A percentile compares a stretch with the other conserved stretches of the same genome.
phyloP scores from a whole-genome alignment of 2,329 filamentous ascomycete genomes.

The Colletotrichum kahawae region DNA sequence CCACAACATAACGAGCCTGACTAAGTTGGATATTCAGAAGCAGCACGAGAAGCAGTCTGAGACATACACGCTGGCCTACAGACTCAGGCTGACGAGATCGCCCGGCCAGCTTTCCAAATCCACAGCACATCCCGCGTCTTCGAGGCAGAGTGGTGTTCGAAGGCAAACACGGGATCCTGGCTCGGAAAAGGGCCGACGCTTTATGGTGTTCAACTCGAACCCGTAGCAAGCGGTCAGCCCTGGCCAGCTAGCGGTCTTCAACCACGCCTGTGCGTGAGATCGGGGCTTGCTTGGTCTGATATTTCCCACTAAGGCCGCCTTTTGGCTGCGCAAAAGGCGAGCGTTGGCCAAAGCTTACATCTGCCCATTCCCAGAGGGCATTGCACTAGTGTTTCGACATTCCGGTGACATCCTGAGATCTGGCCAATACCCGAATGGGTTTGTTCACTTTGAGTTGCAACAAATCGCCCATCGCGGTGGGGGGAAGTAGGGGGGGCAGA shows the following conservation, averaged over 20 bases:
- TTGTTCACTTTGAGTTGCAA: slow-evolving; percentile 19
- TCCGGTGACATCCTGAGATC: slow-evolving; percentile 15
- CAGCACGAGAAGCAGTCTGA: not conserved
- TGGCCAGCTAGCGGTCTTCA: slow-evolving; percentile 2
- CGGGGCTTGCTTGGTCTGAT: not conserved
- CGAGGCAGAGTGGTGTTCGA: slow-evolving; percentile 3
- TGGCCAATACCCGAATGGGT: slow-evolving; percentile 3
- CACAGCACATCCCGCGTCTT: not conserved
- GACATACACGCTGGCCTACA: not conserved
- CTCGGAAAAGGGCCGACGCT: slow-evolving; percentile 1
- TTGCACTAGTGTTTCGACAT: slow-evolving; percentile 21
- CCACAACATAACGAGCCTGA: not conserved
- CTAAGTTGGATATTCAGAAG: not conserved
- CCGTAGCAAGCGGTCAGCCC: not conserved
- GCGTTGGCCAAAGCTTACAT: slow-evolving; percentile 19
- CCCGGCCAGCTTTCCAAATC: not conserved
- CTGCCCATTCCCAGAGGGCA: slow-evolving; percentile 4
- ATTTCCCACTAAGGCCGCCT: slow-evolving; percentile 2
- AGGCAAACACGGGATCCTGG: slow-evolving; percentile 7
- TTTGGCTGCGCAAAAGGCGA: not conserved
- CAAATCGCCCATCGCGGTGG: slow-evolving; percentile 5
- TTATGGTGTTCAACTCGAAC: not conserved
- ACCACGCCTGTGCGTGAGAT: slow-evolving; percentile 1
- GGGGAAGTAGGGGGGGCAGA: not conserved
- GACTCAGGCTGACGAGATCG: not conserved